Evolutionary conservation across 805 yeast species (phyloP).

Genomic region (Kuraishia molischiana): DNA sequence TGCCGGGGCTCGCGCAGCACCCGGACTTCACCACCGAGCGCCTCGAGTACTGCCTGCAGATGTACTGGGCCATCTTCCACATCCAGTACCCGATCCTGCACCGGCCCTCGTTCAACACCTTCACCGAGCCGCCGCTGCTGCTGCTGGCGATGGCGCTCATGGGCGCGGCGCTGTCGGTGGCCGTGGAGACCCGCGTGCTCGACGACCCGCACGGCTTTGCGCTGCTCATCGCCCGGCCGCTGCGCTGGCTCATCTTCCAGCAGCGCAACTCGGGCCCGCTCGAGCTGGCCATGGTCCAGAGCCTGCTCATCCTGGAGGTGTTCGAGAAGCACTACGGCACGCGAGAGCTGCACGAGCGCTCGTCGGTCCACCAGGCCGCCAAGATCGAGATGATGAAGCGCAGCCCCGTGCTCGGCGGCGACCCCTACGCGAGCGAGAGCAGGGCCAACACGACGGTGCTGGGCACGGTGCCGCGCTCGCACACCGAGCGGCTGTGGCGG

Average conservation of each 20-base stretch:
- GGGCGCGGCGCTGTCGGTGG: slow-evolving; percentile 29
- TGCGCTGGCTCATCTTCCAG: slow-evolving; percentile 34
- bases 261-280: slow-evolving; percentile 33
- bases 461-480: background rate
- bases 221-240: slow-evolving; percentile 28
- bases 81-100: slow-evolving; percentile 42
- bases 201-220: slow-evolving; percentile 15
- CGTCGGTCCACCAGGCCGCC: slow-evolving; percentile 40
- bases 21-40: slow-evolving; percentile 19
- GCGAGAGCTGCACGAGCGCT: slow-evolving; percentile 38
- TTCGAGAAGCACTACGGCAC: slow-evolving; percentile 34
- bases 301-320: slow-evolving; percentile 36
- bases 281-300: slow-evolving; percentile 40
- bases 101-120: slow-evolving; percentile 39
- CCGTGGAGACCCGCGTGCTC: background rate
- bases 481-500: slow-evolving; percentile 23
- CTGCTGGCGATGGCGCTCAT: slow-evolving; percentile 45
- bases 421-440: slow-evolving; percentile 20
- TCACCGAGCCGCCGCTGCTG: slow-evolving; percentile 39
- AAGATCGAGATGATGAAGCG: slow-evolving; percentile 39
- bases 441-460: background rate
- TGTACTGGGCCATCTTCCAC: slow-evolving; percentile 48
- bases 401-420: slow-evolving; percentile 35
- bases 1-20: slow-evolving; percentile 17
- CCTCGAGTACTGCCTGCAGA: slow-evolving; percentile 12